These are phyloP conservation scores for Calycina herbarum DNA, from an alignment of 2,329 filamentous ascomycete species.

Conservation along the genomic window DNA sequence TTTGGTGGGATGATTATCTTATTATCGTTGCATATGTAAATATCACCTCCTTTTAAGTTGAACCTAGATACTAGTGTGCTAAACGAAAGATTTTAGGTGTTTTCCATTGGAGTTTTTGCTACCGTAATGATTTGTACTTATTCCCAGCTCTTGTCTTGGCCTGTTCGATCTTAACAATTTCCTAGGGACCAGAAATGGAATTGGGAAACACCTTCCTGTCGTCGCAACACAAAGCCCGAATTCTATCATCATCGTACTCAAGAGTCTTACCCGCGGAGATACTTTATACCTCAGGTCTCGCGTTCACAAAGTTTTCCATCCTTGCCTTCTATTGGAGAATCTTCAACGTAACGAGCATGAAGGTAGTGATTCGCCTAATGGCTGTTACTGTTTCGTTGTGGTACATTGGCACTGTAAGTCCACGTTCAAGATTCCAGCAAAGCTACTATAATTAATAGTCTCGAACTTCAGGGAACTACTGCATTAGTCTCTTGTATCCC, in stretches of 20 bases:
- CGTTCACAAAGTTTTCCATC: constrained; percentile 6
- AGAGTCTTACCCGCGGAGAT: not conserved
- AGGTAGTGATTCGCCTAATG: not conserved
- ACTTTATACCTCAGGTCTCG: not conserved
- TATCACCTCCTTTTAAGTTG: not conserved
- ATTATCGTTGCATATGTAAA: not conserved
- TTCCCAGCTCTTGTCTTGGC: not conserved
- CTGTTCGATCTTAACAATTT: not conserved
- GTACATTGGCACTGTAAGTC: not conserved
- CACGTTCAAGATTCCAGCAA: not conserved
- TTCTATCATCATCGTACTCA: not conserved
- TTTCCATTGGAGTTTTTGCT: not conserved
- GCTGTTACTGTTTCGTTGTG: not conserved
- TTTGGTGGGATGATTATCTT: constrained; percentile 7
- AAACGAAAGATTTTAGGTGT: not conserved
- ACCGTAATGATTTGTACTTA: not conserved
- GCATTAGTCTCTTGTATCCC: not conserved
- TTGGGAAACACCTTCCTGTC: not conserved
- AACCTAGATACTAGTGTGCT: not conserved
- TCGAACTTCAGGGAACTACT: not conserved
- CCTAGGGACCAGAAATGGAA: not conserved
- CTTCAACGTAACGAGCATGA: not conserved
- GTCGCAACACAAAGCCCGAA: not conserved
- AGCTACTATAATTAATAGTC: not conserved
- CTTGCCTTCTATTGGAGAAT: constrained; percentile 6